A percentile compares a stretch with the other conserved stretches of the same genome.
phyloP scores from a whole-genome alignment of 306 rosid genomes.

The Abrus precatorius region DNA sequence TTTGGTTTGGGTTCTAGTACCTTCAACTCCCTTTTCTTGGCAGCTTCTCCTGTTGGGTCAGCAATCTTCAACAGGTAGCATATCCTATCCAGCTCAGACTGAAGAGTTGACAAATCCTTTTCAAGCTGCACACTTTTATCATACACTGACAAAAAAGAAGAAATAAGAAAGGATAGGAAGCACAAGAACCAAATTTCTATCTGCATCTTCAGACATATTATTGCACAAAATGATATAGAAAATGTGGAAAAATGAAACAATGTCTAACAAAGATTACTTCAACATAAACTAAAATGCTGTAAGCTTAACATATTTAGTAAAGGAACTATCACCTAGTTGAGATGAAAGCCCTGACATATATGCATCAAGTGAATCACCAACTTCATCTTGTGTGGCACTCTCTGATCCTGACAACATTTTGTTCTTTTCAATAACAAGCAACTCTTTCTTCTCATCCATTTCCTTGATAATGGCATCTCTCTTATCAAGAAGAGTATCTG shows the following conservation, averaged over 20 bases:
- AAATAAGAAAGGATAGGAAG: conserved; percentile 48
- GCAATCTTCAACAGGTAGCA: conserved; percentile 89
- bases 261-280: conserved; percentile 28
- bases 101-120: conserved; percentile 78
- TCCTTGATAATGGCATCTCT: conserved; percentile 76
- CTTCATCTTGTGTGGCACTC: conserved; percentile 56
- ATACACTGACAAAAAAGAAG: conserved; percentile 65
- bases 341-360: conserved; percentile 95
- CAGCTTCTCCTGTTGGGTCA: conserved; percentile 91
- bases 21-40: conserved; percentile 81
- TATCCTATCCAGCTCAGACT: conserved; percentile 83
- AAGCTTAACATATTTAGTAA: conserved; percentile 27
- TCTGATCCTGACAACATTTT: conserved; percentile 51
- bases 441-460: conserved; percentile 71
- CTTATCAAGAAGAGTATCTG: conserved; percentile 90
- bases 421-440: conserved; percentile 70
- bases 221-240: conserved; percentile 21
- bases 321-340: conserved; percentile 76
- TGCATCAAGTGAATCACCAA: conserved; percentile 84
- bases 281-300: neutral
- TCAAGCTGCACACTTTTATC: conserved; percentile 75
- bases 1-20: conserved; percentile 59
- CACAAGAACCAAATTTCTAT: conserved; percentile 28
- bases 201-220: conserved; percentile 3
- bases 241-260: conserved; percentile 28